phyloP scores from a whole-genome alignment of 495 filamentous ascomycete species.

The Xylaria grammica region DNA sequence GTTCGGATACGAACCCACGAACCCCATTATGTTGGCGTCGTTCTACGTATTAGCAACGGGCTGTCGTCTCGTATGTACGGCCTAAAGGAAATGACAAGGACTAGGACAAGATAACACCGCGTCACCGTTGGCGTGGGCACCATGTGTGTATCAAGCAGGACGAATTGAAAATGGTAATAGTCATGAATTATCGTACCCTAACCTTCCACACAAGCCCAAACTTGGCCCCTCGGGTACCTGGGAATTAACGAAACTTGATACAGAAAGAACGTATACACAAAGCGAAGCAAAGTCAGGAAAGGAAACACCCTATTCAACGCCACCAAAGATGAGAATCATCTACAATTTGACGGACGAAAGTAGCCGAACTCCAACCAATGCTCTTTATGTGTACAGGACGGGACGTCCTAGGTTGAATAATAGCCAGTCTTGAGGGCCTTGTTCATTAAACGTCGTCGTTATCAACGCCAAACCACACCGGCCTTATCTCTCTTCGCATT shows the following conservation, averaged over 20 bases:
- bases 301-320: conserved; percentile 1
- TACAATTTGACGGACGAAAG: neutral
- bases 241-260: conserved; percentile 11
- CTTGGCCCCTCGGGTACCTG: neutral
- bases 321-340: neutral
- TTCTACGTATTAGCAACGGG: too few species aligned
- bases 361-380: conserved; percentile 18
- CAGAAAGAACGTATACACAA: conserved; percentile 6
- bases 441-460: conserved; percentile 1
- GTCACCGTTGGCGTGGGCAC: too few species aligned
- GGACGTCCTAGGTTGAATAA: neutral
- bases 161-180: neutral
- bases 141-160: neutral
- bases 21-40: too few species aligned
- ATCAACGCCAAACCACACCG: conserved; percentile 30
- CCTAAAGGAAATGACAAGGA: neutral
- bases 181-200: conserved; percentile 18
- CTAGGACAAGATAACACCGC: neutral
- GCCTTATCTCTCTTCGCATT: conserved; percentile 24
- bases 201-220: neutral
- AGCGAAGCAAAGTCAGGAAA: neutral
- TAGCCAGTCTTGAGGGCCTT: neutral
- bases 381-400: conserved; percentile 2
- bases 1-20: too few species aligned
- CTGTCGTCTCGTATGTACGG: too few species aligned